Percentiles rank a stretch among this genome's conserved stretches.
These are phyloP conservation scores for Candida patagonica DNA, from an alignment of 805 yeast species.

Conservation along the genomic window DNA sequence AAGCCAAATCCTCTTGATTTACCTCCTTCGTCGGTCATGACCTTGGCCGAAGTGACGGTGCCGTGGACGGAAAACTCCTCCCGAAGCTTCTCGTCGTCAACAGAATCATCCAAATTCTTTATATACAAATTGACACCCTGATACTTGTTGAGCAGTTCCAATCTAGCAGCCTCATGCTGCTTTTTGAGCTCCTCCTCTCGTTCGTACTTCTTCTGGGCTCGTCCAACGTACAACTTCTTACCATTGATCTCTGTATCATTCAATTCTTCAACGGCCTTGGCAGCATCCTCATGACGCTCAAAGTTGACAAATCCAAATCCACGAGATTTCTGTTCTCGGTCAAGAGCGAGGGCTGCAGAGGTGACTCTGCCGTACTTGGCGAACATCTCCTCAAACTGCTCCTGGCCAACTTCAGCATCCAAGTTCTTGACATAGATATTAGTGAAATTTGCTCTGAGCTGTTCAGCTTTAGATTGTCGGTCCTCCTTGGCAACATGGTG, in stretches of 20 bases:
- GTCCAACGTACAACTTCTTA: conserved; percentile 30
- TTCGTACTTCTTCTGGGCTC: conserved; percentile 38
- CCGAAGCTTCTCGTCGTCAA: conserved; percentile 45
- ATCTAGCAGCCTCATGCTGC: conserved; percentile 4
- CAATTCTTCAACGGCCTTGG: conserved; percentile 41
- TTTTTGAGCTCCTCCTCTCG: conserved; percentile 15
- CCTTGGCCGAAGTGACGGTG: conserved; percentile 38
- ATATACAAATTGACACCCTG: conserved; percentile 63
- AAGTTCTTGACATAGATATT: conserved; percentile 93
- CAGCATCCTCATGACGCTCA: conserved; percentile 34
- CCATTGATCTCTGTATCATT: conserved; percentile 36
- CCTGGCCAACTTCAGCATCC: conserved; percentile 43
- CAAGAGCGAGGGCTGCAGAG: conserved; percentile 71
- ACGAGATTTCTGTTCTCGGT: conserved; percentile 78
- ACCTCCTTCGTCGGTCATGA: conserved; percentile 36
- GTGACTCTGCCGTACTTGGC: conserved; percentile 68
- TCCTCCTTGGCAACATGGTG: conserved; percentile 88
- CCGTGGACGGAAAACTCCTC: conserved; percentile 41
- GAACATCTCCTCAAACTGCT: conserved; percentile 63
- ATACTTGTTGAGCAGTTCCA: neutral
- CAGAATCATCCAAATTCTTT: conserved; percentile 47
- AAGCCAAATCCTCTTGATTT: conserved; percentile 74
- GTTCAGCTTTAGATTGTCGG: conserved; percentile 88
- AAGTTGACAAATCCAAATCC: conserved; percentile 92
- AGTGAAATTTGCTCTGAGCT: conserved; percentile 86